Percentiles rank a stretch among this genome's conserved stretches.
Evolutionary conservation across 2,329 filamentous ascomycete genomes (phyloP).

Genomic region (Taxawa tesnikishii): DNA sequence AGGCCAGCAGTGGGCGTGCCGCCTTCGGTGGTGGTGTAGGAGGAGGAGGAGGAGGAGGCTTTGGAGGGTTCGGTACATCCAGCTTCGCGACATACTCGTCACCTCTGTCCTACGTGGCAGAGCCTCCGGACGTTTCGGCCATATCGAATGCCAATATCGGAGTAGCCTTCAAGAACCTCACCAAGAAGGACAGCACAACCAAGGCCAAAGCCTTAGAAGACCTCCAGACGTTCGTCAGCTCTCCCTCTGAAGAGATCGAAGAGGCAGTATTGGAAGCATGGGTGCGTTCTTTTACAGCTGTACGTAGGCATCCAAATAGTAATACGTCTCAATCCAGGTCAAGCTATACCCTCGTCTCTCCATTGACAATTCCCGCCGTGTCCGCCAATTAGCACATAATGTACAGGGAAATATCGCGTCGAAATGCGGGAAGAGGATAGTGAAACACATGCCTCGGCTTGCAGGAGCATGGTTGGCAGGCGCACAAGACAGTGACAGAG

Average conservation of each 20-base stretch:
- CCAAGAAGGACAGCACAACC: conserved; percentile 87
- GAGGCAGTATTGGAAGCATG: conserved; percentile 79
- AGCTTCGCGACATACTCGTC: conserved; percentile 41
- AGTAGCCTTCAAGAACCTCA: conserved; percentile 83
- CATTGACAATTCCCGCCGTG: conserved; percentile 77
- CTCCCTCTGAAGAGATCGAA: conserved; percentile 51
- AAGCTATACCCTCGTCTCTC: conserved; percentile 79
- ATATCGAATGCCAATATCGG: conserved; percentile 72
- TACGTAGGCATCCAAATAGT: conserved; percentile 25
- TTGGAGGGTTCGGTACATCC: conserved; percentile 20
- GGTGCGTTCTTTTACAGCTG: conserved; percentile 42
- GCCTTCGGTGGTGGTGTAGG: conserved; percentile 31
- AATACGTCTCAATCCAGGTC: conserved; percentile 42
- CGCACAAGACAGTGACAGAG: conserved; percentile 71
- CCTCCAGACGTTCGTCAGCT: conserved; percentile 52
- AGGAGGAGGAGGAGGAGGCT: conserved; percentile 10
- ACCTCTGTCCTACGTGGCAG: conserved; percentile 74
- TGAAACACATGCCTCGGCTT: conserved; percentile 61
- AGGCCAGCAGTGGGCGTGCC: conserved; percentile 52
- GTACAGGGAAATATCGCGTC: conserved; percentile 53
- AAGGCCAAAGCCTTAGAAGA: conserved; percentile 87
- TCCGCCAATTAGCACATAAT: conserved; percentile 73
- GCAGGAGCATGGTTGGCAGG: conserved; percentile 88
- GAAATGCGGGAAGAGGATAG: conserved; percentile 65
- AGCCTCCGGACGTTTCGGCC: conserved; percentile 66